phyloP scores from a whole-genome alignment of 129 eudicot species.

The Artemisia tridentata region DNA sequence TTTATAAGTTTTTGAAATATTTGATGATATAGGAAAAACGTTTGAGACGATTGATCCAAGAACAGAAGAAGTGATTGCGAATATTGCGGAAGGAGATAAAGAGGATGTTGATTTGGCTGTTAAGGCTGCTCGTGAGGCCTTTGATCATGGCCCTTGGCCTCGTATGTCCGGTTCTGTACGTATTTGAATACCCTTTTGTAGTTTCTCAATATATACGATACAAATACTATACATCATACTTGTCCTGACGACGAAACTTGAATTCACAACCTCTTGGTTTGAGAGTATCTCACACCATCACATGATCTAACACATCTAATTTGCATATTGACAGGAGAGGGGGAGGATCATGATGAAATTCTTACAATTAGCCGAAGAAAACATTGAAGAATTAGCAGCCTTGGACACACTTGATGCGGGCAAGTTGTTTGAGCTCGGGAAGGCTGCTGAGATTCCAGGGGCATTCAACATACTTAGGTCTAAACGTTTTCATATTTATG shows the following conservation, averaged over 20 bases:
- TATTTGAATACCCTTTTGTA: neutral
- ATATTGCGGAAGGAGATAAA: conserved; percentile 62
- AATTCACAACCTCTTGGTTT: no score
- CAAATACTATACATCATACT: no score
- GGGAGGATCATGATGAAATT: conserved; percentile 70
- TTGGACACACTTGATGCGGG: conserved; percentile 81
- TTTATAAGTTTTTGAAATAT: neutral
- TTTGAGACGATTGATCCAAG: conserved; percentile 87
- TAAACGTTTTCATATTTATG: neutral
- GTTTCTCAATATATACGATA: no score
- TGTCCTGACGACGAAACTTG: no score
- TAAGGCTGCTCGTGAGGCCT: conserved; percentile 84
- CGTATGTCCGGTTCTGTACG: conserved; percentile 64
- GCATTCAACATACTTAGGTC: conserved; percentile 40
- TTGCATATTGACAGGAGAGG: conserved; percentile 48
- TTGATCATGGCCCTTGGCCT: conserved; percentile 96
- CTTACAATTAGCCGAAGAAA: conserved; percentile 59
- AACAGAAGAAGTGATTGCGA: conserved; percentile 62
- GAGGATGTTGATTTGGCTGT: conserved; percentile 90
- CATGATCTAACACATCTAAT: neutral
- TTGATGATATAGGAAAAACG: conserved; percentile 49
- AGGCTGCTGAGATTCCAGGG: conserved; percentile 44
- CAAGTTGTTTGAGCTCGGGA: conserved; percentile 44
- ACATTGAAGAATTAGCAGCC: conserved; percentile 65
- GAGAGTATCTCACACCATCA: no score